Evolutionary conservation across 495 filamentous ascomycete species (phyloP).

Genomic region (Lindgomyces ingoldianus): DNA sequence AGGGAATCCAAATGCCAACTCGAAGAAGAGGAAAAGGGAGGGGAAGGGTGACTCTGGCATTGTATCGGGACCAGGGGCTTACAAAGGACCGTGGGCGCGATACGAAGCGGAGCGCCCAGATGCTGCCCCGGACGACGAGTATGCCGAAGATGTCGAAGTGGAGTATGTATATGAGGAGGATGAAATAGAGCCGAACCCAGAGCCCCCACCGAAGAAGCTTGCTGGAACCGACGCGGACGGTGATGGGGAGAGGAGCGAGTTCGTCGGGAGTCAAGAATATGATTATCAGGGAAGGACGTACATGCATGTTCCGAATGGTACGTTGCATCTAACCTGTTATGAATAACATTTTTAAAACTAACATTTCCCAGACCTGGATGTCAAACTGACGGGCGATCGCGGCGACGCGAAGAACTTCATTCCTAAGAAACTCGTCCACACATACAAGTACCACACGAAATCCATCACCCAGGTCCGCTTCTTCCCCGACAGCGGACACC

Average conservation of each 20-base stretch:
- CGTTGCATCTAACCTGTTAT: not conserved
- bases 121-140: conserved; percentile 52
- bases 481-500: conserved; percentile 82
- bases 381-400: conserved; percentile 79
- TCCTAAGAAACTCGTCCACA: conserved; percentile 89
- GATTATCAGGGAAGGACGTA: conserved; percentile 93
- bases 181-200: conserved; percentile 53
- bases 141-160: conserved; percentile 58
- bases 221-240: conserved; percentile 56
- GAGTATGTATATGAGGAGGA: conserved; percentile 82
- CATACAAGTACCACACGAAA: conserved; percentile 83
- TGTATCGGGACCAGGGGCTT: conserved; percentile 81
- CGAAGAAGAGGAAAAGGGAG: conserved; percentile 76
- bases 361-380: conserved; percentile 57
- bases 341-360: not conserved
- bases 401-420: conserved; percentile 83
- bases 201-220: conserved; percentile 55
- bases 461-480: conserved; percentile 84
- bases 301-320: conserved; percentile 94
- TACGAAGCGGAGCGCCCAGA: conserved; percentile 63
- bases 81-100: conserved; percentile 91
- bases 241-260: conserved; percentile 70
- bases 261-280: conserved; percentile 77
- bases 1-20: conserved; percentile 70
- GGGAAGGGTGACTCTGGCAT: conserved; percentile 79